Conservation (phyloP, 2,329 filamentous ascomycete species). For the Tricladium varicosporioides region DNA sequence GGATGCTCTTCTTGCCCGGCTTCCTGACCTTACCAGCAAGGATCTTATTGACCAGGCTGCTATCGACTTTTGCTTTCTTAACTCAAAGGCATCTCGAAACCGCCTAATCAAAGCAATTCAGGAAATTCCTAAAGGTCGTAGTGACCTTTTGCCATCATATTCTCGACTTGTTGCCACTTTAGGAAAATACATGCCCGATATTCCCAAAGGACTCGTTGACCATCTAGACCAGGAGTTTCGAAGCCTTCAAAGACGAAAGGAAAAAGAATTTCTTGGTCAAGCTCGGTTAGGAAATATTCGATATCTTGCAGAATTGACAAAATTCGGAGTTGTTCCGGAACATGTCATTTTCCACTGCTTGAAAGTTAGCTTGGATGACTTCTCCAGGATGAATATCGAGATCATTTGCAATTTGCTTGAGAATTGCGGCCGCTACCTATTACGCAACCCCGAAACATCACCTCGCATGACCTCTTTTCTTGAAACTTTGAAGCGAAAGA, state of each 20-base stretch:
- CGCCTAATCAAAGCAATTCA: constrained; percentile 88
- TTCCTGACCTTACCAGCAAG: constrained; percentile 91
- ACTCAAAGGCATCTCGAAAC: constrained; percentile 96
- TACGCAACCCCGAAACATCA: constrained; percentile 88
- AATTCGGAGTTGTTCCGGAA: constrained; percentile 96
- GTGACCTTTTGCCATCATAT: constrained; percentile 87
- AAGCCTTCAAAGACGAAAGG: constrained; percentile 92
- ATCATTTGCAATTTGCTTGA: constrained; percentile 95
- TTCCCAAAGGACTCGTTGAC: constrained; percentile 86
- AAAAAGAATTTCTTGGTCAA: constrained; percentile 95
- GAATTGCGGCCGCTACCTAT: constrained; percentile 90
- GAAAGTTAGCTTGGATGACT: constrained; percentile 95
- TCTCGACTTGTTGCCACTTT: constrained; percentile 91
- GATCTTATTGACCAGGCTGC: constrained; percentile 89
- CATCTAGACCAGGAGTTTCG: constrained; percentile 96
- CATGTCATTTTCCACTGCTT: constrained; percentile 99
- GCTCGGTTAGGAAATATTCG: constrained; percentile 92
- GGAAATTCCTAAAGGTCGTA: constrained; percentile 90
- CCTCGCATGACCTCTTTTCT: constrained; percentile 92
- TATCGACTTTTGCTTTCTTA: constrained; percentile 96
- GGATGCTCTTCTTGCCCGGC: constrained; percentile 78
- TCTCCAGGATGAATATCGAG: constrained; percentile 98
- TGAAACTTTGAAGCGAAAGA: constrained; percentile 93
- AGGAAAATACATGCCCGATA: constrained; percentile 88
- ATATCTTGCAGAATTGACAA: constrained; percentile 96